phyloP scores from a whole-genome alignment of 75 land plant species.

The Pinus tabuliformis region DNA sequence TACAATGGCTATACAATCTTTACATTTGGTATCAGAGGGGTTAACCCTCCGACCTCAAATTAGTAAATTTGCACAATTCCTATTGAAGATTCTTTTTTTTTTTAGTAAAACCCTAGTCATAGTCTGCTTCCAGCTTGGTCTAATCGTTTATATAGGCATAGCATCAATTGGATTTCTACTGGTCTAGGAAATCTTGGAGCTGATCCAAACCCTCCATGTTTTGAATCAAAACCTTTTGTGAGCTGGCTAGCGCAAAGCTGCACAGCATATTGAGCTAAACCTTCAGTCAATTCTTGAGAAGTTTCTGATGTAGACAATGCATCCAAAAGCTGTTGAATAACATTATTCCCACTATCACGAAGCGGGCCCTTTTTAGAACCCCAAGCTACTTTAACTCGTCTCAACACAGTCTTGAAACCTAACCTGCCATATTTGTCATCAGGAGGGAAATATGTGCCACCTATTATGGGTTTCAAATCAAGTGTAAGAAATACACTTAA shows the following conservation, averaged over 20 bases:
- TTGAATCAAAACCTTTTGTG: constrained; percentile 57
- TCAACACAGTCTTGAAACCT: constrained; percentile 94
- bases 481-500: no score
- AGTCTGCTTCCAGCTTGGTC: constrained; percentile 38
- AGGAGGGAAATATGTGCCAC: no score
- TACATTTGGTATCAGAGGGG: no score
- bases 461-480: no score
- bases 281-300: constrained; percentile 51
- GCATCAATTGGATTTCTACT: constrained; percentile 81
- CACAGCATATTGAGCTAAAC: constrained; percentile 48
- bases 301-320: constrained; percentile 68
- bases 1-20: no score
- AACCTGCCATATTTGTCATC: constrained; percentile 98
- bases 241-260: constrained; percentile 78
- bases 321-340: constrained; percentile 85
- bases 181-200: constrained; percentile 98
- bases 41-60: no score
- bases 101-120: no score
- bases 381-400: constrained; percentile 94
- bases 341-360: constrained; percentile 70
- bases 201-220: constrained; percentile 88
- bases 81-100: no score
- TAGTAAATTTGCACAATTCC: no score
- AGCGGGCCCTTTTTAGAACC: constrained; percentile 68
- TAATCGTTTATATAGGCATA: constrained; percentile 66